phyloP scores from a whole-genome alignment of 257 asterid genomes.

The Catharanthus roseus region DNA sequence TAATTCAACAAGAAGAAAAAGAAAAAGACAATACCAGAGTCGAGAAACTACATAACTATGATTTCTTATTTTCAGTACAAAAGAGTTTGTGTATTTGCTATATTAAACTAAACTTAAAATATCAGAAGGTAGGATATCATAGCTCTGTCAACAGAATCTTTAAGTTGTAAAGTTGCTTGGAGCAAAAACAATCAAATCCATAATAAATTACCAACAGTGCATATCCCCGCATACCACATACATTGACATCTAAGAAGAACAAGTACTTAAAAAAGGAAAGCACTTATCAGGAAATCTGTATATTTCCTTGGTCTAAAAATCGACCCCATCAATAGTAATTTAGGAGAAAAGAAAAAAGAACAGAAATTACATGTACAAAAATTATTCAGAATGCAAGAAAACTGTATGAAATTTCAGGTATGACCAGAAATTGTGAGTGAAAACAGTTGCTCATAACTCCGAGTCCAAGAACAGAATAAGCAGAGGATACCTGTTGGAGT shows the following conservation, averaged over 20 bases:
- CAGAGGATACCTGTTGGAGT: constrained; percentile 84
- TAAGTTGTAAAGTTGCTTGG: background rate
- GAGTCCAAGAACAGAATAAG: background rate
- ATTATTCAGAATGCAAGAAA: background rate
- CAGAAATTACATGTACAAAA: background rate
- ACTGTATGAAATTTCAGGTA: background rate
- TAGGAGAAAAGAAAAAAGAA: background rate
- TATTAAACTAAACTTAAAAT: background rate
- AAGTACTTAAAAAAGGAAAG: background rate
- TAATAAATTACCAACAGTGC: background rate
- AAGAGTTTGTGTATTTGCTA: background rate
- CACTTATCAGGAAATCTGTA: background rate
- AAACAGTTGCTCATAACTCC: background rate
- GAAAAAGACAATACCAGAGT: background rate
- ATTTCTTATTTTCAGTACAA: too few species aligned
- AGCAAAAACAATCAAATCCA: constrained; percentile 1
- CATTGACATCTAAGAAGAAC: background rate
- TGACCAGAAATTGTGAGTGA: background rate
- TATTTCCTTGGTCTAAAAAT: background rate
- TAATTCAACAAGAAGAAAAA: background rate
- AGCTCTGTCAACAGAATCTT: background rate
- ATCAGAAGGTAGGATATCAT: background rate
- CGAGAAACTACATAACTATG: background rate
- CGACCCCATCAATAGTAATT: background rate
- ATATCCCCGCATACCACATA: background rate